phyloP scores from a whole-genome alignment of 371 early-diverging fungal genomes.

The Haplosporangium sp. region DNA sequence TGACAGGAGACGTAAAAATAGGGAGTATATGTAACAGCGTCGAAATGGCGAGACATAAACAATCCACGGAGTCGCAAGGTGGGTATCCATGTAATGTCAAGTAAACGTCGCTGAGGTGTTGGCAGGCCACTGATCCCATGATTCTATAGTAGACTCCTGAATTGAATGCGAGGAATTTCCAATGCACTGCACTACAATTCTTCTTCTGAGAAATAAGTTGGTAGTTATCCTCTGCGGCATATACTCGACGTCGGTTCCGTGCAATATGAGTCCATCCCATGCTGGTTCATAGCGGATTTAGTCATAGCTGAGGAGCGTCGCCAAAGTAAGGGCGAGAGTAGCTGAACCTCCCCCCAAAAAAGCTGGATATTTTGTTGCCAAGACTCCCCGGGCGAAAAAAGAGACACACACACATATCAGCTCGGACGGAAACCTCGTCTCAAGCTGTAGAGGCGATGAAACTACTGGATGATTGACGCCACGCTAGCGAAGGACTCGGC shows the following conservation, averaged over 20 bases:
- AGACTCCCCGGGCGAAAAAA: not conserved
- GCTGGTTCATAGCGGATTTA: not conserved
- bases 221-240: not conserved
- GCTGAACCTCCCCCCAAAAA: too few species aligned
- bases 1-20: not conserved
- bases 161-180: too few species aligned
- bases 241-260: too few species aligned
- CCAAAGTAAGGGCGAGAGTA: not conserved
- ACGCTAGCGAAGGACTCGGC: slow-evolving; percentile 18
- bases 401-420: not conserved
- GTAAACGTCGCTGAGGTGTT: too few species aligned
- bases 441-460: slow-evolving; percentile 19
- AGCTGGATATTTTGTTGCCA: too few species aligned
- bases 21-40: not conserved
- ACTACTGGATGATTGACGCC: slow-evolving; percentile 4
- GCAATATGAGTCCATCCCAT: not conserved
- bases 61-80: not conserved
- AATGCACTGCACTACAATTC: too few species aligned
- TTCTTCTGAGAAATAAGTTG: not conserved
- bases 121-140: too few species aligned
- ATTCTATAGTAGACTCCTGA: too few species aligned
- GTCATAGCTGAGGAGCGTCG: not conserved
- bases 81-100: too few species aligned
- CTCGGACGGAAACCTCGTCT: slow-evolving; percentile 1
- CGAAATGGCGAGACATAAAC: not conserved